Conservation (phyloP, 306 rosid genomes). For the Arachis hypogaea region DNA sequence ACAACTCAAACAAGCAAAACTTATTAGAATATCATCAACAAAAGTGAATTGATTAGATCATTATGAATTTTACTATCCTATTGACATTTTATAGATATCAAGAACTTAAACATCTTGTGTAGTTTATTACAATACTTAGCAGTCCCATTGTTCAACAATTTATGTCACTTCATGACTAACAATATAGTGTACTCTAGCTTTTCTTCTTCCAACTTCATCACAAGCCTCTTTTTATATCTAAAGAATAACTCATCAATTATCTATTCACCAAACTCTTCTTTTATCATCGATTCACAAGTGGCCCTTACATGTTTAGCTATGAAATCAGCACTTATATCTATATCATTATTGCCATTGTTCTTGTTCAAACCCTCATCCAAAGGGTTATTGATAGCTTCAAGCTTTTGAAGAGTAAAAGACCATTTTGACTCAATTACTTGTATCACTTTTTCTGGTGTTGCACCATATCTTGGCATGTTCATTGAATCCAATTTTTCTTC, state of each 20-base stretch:
- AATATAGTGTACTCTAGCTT: conserved; percentile 28
- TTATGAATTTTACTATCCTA: too few species aligned
- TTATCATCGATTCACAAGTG: conserved; percentile 46
- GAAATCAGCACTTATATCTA: neutral
- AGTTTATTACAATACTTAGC: too few species aligned
- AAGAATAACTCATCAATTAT: conserved; percentile 46
- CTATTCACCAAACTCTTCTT: conserved; percentile 43
- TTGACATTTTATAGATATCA: too few species aligned
- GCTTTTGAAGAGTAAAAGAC: conserved; percentile 36
- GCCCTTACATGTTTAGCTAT: conserved; percentile 42
- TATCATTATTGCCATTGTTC: neutral
- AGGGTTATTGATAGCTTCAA: conserved; percentile 23
- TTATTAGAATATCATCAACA: too few species aligned
- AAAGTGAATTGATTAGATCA: too few species aligned
- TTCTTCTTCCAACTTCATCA: neutral
- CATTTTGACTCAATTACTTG: conserved; percentile 50
- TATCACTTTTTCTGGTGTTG: conserved; percentile 43
- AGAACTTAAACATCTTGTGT: too few species aligned
- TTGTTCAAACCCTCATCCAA: conserved; percentile 40
- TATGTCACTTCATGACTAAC: conserved; percentile 22
- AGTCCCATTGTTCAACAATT: too few species aligned
- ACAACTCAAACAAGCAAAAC: too few species aligned
- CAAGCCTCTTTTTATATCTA: conserved; percentile 29
- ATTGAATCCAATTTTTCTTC: conserved; percentile 41
- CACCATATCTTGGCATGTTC: conserved; percentile 47